Conservation (phyloP, 805 yeast genomes). For the Ogataea paraovalis region DNA sequence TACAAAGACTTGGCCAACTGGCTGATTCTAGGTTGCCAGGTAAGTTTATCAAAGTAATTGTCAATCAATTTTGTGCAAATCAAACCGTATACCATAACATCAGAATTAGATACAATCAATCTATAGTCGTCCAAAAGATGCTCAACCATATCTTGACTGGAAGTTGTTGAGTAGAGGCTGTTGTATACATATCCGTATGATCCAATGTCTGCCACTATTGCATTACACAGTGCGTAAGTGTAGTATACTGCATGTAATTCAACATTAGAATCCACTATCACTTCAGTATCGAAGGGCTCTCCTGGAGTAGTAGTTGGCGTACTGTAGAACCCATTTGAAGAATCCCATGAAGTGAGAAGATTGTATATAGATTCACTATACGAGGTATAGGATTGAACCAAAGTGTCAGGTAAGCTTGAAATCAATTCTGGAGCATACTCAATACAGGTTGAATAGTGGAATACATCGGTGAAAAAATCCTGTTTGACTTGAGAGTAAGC, state of each 20-base stretch:
- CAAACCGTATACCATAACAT: not conserved
- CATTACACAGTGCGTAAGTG: constrained; percentile 10
- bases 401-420: not conserved
- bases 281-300: constrained; percentile 5
- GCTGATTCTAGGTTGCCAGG: not conserved
- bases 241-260: constrained; percentile 2
- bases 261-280: constrained; percentile 6
- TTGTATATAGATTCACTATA: not conserved
- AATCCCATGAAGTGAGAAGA: not conserved
- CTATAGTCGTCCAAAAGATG: not conserved
- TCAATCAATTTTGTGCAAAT: not conserved
- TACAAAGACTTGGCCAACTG: not conserved
- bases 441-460: not conserved
- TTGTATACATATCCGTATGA: constrained; percentile 9
- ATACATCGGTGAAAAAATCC: not conserved
- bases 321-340: not conserved
- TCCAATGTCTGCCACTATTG: constrained; percentile 6
- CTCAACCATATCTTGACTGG: not conserved
- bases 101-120: not conserved
- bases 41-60: not conserved
- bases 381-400: not conserved
- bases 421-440: not conserved
- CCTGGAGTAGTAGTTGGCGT: not conserved
- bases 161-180: not conserved
- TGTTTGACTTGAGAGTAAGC: not conserved